Base-by-base conservation (phyloP, 2,329 filamentous ascomycete genomes). In the Xylaria sp. region DNA sequence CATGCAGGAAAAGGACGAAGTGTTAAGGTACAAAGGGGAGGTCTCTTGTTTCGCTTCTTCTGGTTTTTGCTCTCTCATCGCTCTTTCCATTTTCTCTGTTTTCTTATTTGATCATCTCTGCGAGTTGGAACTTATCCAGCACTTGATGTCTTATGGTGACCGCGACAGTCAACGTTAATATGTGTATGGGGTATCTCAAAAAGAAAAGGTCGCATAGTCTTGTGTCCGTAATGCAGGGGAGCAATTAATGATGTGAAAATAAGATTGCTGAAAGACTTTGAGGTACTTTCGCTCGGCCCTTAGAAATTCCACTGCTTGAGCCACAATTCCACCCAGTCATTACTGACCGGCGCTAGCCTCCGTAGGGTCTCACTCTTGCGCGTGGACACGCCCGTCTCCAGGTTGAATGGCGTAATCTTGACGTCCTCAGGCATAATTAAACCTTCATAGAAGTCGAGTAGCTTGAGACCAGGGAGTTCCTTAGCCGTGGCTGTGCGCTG, bases 401-500 rank as follows among this genome's bases (percentile, higher is more conserved):
- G 71, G 66, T 73, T 73, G 66, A 74, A 74, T 25, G 72, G 69
- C 0, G 69, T 69, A 59, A 68, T 65, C 43, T 70, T 73, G 13
- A 62, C 46, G 25, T 67, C 71, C 51, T 67, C 67, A 13, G 67
- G 67, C 59, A 65, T 55, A 48, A 71, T 59, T 58, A 74, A 68
- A 1, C 60, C 25, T 62, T 72, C 71, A 68, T 74, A 74, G 63
- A 74, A 74, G n/a, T 73, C 71, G 23, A 73, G 71, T 1, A 74
- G 65, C 63, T 74, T 74, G 23, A 74, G 70, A 12, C 71, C 73
- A 10, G 71, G 68, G 6, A 72, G 61, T n/a, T 74, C 73, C 59
- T 70, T 68, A 9, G 73, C 71, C 18, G 66, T 70, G 48, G 68
- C 64, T 18, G 71, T 70, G 57, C 67, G 71, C 49, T 62, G 58